Percentiles rank a stretch among this genome's conserved stretches.
Evolutionary conservation across 108 stramenopile genomes (phyloP).

Genomic region (Nitzschia putrida): DNA sequence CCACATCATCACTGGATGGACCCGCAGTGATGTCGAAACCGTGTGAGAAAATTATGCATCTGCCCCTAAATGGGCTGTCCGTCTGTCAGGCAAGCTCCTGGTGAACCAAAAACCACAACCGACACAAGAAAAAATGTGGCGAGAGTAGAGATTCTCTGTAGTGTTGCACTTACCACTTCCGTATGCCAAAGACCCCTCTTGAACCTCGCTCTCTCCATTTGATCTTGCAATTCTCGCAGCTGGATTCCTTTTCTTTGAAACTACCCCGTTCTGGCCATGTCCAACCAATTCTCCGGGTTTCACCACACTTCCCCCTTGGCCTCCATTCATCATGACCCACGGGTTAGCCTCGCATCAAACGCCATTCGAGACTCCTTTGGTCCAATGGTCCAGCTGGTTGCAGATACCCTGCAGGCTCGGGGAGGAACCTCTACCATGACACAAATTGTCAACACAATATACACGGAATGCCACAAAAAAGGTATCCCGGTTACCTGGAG

Average conservation of each 20-base stretch:
- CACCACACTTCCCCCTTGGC: constrained; percentile 64
- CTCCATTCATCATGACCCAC: constrained; percentile 58
- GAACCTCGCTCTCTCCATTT: background rate
- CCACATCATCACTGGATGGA: too few relatives aligned
- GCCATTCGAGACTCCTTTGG: constrained; percentile 83
- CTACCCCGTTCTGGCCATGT: constrained; percentile 24
- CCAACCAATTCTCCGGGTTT: constrained; percentile 70
- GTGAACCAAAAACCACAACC: too few relatives aligned
- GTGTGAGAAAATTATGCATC: too few relatives aligned
- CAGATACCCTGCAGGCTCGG: constrained; percentile 62
- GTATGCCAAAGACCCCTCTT: background rate
- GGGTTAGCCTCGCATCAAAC: constrained; percentile 57
- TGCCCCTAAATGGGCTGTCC: too few relatives aligned
- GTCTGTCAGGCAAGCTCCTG: too few relatives aligned
- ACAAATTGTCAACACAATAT: constrained; percentile 46
- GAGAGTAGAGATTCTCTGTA: background rate
- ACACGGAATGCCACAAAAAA: constrained; percentile 40
- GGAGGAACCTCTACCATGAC: constrained; percentile 53
- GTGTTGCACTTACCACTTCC: background rate
- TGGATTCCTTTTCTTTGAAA: background rate
- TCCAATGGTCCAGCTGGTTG: constrained; percentile 73
- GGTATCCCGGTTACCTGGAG: background rate
- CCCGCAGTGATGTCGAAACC: too few relatives aligned
- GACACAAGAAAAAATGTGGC: too few relatives aligned
- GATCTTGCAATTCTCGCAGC: background rate